phyloP scores from a whole-genome alignment of 2,329 filamentous ascomycete species.

The Claviceps pusilla region DNA sequence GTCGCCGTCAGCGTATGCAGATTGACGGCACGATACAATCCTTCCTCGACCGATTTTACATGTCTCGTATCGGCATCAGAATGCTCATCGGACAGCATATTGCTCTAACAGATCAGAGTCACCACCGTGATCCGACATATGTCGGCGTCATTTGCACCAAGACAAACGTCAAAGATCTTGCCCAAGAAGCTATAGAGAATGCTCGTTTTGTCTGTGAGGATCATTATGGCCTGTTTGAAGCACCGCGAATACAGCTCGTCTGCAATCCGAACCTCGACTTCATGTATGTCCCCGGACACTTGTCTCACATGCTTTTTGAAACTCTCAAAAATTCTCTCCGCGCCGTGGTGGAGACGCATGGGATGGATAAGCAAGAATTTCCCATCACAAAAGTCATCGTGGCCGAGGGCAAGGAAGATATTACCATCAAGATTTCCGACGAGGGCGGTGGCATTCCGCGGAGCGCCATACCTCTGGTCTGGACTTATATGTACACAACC shows the following conservation, averaged over 20 bases:
- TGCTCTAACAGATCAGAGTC: conserved; percentile 82
- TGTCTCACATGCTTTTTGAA: conserved; percentile 99
- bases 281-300: conserved; percentile 98
- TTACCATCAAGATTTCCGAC: conserved; percentile 95
- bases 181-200: conserved; percentile 95
- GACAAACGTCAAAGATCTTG: conserved; percentile 88
- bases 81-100: conserved; percentile 99
- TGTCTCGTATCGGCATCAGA: conserved; percentile 96
- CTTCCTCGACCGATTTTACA: conserved; percentile 98
- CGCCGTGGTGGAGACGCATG: conserved; percentile 89
- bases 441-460: conserved; percentile 92
- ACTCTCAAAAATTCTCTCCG: conserved; percentile 96
- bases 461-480: conserved; percentile 89
- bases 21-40: conserved; percentile 96
- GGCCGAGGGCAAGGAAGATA: conserved; percentile 93
- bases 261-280: conserved; percentile 91
- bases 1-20: conserved; percentile 88
- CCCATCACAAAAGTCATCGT: conserved; percentile 96
- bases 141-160: conserved; percentile 99
- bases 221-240: conserved; percentile 93
- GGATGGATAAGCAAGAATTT: conserved; percentile 89
- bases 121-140: conserved; percentile 79
- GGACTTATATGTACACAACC: conserved; percentile 99
- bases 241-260: conserved; percentile 89
- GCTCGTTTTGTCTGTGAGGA: conserved; percentile 98